Base-by-base conservation (phyloP, 2,329 filamentous ascomycete species). In the Lasiodiplodia gonubiensis region DNA sequence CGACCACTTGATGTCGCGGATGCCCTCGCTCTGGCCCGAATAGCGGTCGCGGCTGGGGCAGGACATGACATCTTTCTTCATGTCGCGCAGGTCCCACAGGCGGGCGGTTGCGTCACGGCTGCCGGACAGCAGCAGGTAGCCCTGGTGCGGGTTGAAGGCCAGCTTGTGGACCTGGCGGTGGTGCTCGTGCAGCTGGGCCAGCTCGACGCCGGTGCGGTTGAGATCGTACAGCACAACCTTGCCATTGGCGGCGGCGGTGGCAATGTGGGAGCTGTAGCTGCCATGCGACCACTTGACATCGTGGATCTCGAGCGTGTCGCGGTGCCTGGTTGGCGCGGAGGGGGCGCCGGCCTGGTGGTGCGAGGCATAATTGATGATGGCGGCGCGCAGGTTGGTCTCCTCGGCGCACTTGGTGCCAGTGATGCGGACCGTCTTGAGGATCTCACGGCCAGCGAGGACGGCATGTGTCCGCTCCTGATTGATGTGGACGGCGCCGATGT, bases 281-380 rank as follows among this genome's bases (percentile, higher is more conserved):
- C 86, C 85, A 78, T 89, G 87, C 63, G 88, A 89, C 88, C 88
- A 90, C 70, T 89, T 89, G 35, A 90, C 88, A 76, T 90, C 88
- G 69, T 86, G 86, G 70, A 89, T 86, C 65, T 86, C 86, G 70
- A 89, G 81, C 68, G 86, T 86, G 68, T 88, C 85, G 70, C 86
- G 84, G 74, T 86, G 81, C 51, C 85, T 82, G 60, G 82, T 79
- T 51, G 82, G 80, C 64, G 81, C 76, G 25, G 70, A 76, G 55
- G 79, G 78, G 25, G 80, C 78, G 46, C 79, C 74, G 10, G 80
- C 79, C 68, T 83, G 80, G 59, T 67, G 55, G 69, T 85, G 82
- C 67, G 84, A 84, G 42, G 86, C 83, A 74, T 85, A 86, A 71
- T 85, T 85, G 72, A 86, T 83, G 70, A 89, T 86, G 37, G 86